Evolutionary conservation across 2,329 filamentous ascomycete genomes (phyloP).

Genomic region (Alternaria brassicicola): DNA sequence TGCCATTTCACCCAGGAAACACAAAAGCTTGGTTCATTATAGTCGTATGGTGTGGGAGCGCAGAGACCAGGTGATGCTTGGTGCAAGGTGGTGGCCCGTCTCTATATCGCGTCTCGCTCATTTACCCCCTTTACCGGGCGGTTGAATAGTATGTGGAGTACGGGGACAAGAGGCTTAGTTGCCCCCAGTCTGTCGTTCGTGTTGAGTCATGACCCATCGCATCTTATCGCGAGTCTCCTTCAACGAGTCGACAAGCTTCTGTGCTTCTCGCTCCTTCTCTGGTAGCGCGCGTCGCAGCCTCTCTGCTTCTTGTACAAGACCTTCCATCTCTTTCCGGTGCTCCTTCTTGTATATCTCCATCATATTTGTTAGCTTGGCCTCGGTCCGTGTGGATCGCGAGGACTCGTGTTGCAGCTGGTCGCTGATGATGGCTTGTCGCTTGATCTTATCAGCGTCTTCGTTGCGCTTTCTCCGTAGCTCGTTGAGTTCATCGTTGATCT

Average conservation of each 20-base stretch:
- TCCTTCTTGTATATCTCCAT: conserved; percentile 70
- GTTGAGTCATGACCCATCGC: conserved; percentile 67
- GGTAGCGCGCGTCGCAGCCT: conserved; percentile 62
- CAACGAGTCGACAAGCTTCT: conserved; percentile 63
- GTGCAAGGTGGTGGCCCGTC: not conserved
- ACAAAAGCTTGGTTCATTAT: conserved; percentile 29
- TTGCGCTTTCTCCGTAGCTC: conserved; percentile 37
- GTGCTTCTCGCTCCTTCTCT: conserved; percentile 66
- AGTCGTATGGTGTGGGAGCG: conserved; percentile 14
- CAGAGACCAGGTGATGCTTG: not conserved
- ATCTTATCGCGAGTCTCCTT: conserved; percentile 69
- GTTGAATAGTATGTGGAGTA: not conserved
- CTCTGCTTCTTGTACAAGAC: conserved; percentile 64
- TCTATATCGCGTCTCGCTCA: not conserved
- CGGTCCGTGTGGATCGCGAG: conserved; percentile 64
- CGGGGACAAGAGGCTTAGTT: not conserved
- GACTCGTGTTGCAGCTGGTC: conserved; percentile 76
- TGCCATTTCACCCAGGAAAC: conserved; percentile 22
- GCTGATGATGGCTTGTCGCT: conserved; percentile 68
- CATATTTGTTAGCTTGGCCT: conserved; percentile 64
- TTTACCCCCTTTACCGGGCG: conserved; percentile 1
- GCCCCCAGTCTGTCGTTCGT: conserved; percentile 27
- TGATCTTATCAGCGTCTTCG: conserved; percentile 44
- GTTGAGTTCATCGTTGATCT: conserved; percentile 57
- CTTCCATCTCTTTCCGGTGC: conserved; percentile 65